Evolutionary conservation across 108 stramenopile genomes (phyloP).

Genomic region (Pelagomonas calceolata): DNA sequence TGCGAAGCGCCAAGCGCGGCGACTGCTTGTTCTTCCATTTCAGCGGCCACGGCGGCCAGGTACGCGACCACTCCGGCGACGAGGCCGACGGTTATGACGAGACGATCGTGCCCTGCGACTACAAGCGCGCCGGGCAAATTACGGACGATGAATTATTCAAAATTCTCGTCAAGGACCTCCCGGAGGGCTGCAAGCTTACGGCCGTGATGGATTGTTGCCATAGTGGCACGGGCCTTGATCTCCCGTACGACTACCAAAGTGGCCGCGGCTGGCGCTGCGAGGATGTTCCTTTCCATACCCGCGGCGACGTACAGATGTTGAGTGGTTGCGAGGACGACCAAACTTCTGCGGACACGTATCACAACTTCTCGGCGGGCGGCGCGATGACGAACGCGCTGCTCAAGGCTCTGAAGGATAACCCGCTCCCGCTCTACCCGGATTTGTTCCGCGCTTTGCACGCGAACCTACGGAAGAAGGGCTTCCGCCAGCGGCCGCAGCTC

Average conservation of each 20-base stretch:
- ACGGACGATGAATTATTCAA: constrained; percentile 68
- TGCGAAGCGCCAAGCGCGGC: background rate
- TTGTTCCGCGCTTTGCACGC: constrained; percentile 26
- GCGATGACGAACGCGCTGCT: constrained; percentile 43
- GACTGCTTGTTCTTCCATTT: constrained; percentile 42
- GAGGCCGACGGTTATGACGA: constrained; percentile 57
- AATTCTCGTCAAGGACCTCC: constrained; percentile 59
- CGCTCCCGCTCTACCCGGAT: constrained; percentile 31
- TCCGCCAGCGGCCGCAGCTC: constrained; percentile 32
- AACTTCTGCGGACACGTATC: background rate
- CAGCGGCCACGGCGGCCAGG: constrained; percentile 51
- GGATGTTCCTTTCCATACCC: constrained; percentile 32
- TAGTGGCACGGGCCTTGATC: constrained; percentile 69
- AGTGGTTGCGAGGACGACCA: constrained; percentile 10
- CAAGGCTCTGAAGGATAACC: constrained; percentile 20
- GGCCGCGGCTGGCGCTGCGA: constrained; percentile 30
- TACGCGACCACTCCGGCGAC: constrained; percentile 46
- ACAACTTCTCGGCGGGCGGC: constrained; percentile 22
- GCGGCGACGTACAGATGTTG: constrained; percentile 28
- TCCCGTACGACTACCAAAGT: constrained; percentile 46
- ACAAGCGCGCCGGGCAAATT: constrained; percentile 64
- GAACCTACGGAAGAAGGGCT: constrained; percentile 22
- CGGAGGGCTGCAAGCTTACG: constrained; percentile 58
- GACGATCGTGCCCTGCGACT: constrained; percentile 83
- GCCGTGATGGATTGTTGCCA: constrained; percentile 74